These are phyloP conservation scores for Breynia disticha DNA, from an alignment of 441 rosid species.

Conservation along the genomic window DNA sequence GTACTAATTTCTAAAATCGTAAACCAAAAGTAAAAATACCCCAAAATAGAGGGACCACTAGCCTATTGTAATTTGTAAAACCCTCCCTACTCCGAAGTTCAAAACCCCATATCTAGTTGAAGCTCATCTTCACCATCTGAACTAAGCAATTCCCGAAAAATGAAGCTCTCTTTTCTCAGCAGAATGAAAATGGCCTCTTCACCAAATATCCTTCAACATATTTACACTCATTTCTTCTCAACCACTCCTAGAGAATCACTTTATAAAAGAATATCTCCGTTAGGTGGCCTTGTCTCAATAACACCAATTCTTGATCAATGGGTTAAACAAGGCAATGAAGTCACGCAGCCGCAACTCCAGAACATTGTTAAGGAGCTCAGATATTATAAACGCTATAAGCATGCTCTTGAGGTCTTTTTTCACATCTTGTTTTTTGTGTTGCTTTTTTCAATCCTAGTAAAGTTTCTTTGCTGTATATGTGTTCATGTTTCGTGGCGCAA, in stretches of 20 bases:
- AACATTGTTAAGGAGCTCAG: constrained; percentile 9
- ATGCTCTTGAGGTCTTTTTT: constrained; percentile 12
- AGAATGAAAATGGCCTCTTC: neutral
- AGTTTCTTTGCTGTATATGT: neutral
- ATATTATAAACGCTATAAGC: constrained; percentile 6
- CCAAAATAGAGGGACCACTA: too few species aligned
- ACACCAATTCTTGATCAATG: constrained; percentile 18
- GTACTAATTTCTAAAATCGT: too few species aligned
- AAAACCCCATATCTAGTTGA: neutral
- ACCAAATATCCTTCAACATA: neutral
- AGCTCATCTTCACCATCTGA: neutral
- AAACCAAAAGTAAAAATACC: too few species aligned
- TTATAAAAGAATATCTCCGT: constrained; percentile 7
- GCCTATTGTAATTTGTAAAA: too few species aligned
- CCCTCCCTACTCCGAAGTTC: neutral
- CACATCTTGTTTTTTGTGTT: neutral
- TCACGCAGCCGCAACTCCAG: too few species aligned
- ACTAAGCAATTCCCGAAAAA: neutral
- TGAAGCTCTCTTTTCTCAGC: neutral
- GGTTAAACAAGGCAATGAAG: constrained; percentile 15
- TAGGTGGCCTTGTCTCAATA: constrained; percentile 15
- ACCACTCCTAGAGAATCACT: neutral
- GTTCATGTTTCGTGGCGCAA: neutral
- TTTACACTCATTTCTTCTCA: neutral
- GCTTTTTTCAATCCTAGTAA: neutral